These are phyloP conservation scores for Pontederia paniculata DNA, from an alignment of 176 grass and related monocot genomes.

Conservation along the genomic window DNA sequence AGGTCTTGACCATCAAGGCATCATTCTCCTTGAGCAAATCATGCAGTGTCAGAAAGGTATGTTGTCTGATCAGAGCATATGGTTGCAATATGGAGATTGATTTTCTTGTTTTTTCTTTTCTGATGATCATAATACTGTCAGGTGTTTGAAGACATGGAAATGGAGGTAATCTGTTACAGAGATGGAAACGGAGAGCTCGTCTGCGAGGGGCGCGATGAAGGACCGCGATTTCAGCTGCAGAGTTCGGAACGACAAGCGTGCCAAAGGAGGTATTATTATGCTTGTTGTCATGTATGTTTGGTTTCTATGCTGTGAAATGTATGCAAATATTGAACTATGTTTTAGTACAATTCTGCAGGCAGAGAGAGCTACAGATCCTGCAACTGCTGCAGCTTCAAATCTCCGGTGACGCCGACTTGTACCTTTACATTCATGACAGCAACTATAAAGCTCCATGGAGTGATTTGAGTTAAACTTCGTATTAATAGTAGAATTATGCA, in stretches of 20 bases:
- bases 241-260: not conserved
- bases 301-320: not conserved
- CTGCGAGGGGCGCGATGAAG: constrained; percentile 5
- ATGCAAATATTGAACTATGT: not conserved
- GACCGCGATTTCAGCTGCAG: not conserved
- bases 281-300: not conserved
- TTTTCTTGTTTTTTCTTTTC: no score
- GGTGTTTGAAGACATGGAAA: constrained; percentile 5
- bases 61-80: no score
- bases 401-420: no score
- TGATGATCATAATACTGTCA: not conserved
- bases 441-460: no score
- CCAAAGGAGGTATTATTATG: not conserved
- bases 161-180: constrained; percentile 7
- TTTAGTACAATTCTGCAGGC: not conserved
- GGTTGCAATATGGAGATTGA: no score
- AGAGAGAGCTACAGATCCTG: not conserved
- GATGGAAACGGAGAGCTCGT: constrained; percentile 1
- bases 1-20: no score
- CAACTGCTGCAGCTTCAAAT: no score
- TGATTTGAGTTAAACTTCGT: no score
- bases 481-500: no score
- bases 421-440: no score
- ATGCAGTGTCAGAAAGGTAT: no score
- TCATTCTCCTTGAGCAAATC: no score